Evolutionary conservation across 2,329 filamentous ascomycete species (phyloP), one percentile per base, ranked within the genome.

Genomic region (Capronia coronata): DNA sequence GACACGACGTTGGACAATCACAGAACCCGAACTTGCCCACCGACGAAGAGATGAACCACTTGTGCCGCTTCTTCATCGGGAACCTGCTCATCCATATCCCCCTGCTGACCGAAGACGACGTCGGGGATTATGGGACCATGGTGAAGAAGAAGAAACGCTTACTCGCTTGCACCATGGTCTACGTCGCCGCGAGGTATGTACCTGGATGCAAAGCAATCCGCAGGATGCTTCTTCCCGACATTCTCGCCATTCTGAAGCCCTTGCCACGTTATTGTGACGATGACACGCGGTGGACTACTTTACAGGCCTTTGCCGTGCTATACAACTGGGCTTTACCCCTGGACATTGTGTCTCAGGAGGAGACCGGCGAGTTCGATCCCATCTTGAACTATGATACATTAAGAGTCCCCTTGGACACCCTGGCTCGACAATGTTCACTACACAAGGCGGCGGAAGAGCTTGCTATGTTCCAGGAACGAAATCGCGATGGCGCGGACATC

Each of bases 61-160:
- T 48, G 9, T 48, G 46, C 34, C 38, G 38, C 21, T 48, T 48
- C 38, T 48, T 48, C 46, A 23, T 42, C n/a, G 32, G 34, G 18
- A 48, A 48, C 32, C 25, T 48, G 16, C 25, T 48, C 9, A 21
- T 42, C n/a, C 38, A 48, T 29, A 42, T 48, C 11, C 46, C 46
- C 6, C 23, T 48, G 27, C 13, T 48, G 2, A 23, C 46, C n/a
- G 38, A 48, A 30, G 9, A 38, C 8, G 46, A 48, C 23, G 46
- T 48, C 10, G 37, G 46, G 2, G 46, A 48, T 16, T 48, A 32
- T 27, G 37, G 10, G 27, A 30, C 30, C 7, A 48, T 48, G 46
- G 25, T 42, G 13, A 42, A 48, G 37, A 32, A 10, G 25, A 41
- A 48, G 37, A 48, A 48, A 42, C 37, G 37, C 9, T 32, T 29